Percentiles rank a stretch among this genome's conserved stretches.
Conservation (phyloP, 768 basidiomycete genomes). For the Kwoniella heveanensis region DNA sequence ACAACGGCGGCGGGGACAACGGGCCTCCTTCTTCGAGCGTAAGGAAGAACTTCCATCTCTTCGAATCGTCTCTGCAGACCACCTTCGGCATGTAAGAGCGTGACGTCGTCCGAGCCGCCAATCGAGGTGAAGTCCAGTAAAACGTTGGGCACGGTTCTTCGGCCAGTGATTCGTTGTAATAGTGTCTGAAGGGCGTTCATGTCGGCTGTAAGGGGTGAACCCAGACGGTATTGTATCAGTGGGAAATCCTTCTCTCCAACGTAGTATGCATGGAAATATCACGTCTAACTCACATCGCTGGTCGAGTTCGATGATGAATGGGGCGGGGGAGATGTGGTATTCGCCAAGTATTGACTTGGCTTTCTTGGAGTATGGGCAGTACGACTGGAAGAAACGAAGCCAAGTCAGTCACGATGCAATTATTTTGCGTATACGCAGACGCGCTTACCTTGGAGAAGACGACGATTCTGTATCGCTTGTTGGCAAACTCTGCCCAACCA, state of each 20-base stretch:
- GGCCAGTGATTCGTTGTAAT: conserved; percentile 50
- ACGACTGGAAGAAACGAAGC: conserved; percentile 37
- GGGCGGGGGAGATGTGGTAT: conserved; percentile 45
- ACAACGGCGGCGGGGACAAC: neutral
- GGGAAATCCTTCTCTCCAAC: too few species aligned
- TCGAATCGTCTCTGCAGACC: conserved; percentile 40
- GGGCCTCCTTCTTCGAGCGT: conserved; percentile 12
- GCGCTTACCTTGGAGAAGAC: conserved; percentile 55
- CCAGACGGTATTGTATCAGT: too few species aligned
- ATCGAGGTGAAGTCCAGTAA: conserved; percentile 52
- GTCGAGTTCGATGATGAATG: conserved; percentile 55
- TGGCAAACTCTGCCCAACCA: conserved; percentile 50
- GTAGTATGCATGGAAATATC: neutral
- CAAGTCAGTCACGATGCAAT: neutral
- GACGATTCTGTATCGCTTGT: conserved; percentile 44
- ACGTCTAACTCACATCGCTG: conserved; percentile 45
- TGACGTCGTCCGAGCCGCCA: conserved; percentile 56
- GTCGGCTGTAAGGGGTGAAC: conserved; percentile 44
- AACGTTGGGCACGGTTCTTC: conserved; percentile 56
- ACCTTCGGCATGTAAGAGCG: conserved; percentile 54
- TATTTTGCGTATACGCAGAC: neutral
- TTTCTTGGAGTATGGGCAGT: conserved; percentile 56
- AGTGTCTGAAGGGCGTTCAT: conserved; percentile 45
- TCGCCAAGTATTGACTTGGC: conserved; percentile 50
- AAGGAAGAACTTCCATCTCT: conserved; percentile 37